Evolutionary conservation across 768 basidiomycete genomes (phyloP), one percentile per base, ranked within the genome.

Genomic region (Lentinula sp.): DNA sequence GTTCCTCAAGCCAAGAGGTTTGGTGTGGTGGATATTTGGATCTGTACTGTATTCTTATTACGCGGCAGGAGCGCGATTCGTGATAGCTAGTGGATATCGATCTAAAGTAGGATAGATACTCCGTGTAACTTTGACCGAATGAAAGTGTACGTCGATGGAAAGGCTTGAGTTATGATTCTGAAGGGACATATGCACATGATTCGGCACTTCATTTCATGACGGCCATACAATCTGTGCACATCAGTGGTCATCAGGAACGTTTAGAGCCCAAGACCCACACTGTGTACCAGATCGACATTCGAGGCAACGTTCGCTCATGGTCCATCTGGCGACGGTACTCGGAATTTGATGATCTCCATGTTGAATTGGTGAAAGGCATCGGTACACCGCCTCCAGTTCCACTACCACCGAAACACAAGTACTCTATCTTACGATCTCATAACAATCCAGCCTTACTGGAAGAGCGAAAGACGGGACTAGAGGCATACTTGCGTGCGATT

Each of bases 301-400:
- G 90, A 66, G 93, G 93, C 6, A 86, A 92, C 59, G 91, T 94
- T 33, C 87, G 91, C 63, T 88, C 92, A 70, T 98, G 95, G 95
- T 85, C 89, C 61, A 91, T 97, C 81, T 91, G 90, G 86, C 81
- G 90, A 61, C 90, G 96, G 54, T 98, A 98, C 76, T 95, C 93
- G 46, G 94, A 97, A 75, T 98, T 98, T 75, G 86, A 83, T 69
- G 87, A 92, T 67, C 85, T 98, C 6, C 84, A 95, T 72, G 81
- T 83, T 7, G 90, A 95, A 67, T 84, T 97, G 67, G 81, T 82
- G 32, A 87, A 89, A 69, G 83, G 87, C n/a, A 83, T 84, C n/a
- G 87, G 87, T 15, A 81, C 85, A n/a, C 74, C 87, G 18, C 93
- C 95, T 10, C 95, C 95, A 12, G 81, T 74, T 16, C 63, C 79